Base-by-base conservation (phyloP, 768 basidiomycete species). In the Erythrobasidium yunnanense region DNA sequence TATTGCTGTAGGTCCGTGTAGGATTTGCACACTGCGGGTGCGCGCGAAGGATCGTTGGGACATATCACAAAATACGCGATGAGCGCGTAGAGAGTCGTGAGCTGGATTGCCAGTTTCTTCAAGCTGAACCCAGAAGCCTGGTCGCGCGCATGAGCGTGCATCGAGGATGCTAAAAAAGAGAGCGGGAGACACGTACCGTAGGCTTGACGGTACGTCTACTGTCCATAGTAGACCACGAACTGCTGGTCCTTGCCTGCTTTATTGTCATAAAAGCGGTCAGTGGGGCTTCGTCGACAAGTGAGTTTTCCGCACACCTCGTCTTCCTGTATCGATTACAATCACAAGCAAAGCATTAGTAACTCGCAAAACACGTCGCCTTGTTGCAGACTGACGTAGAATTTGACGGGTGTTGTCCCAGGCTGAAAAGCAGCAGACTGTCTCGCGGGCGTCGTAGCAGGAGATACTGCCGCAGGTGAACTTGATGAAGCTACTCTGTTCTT, bases 11-110 rank as follows among this genome's bases (percentile, higher is more conserved):
- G 15, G 23, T 63, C 42, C n/a, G 7, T 32, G 30, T 27, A 63
- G 5, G 60, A 63, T 30, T 63, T 45, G 46, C 60, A 63, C 27
- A 63, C 60, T n/a, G 60, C 60, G 2, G 60, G 60, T 8, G 60
- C 60, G 32, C 60, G 45, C 17, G 60, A 63, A 30, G 60, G 60
- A 23, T 63, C 60, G 49, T 51, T 63, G 2, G 60, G 60, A 27
- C 60, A 63, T 46, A 63, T 63, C 27, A 63, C 32, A 25, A 63
- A 29, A 34, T 63, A 63, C 47, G 60, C 60, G 11, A 63, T 51
- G n/a, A 63, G n/a, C 13, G 60, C 46, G 33, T 63, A 63, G 5
- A 51, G 25, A 6, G 49, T 49, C 15, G 49, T 49, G 47, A 63
- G 60, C 23, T 51, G 60, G 5, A 47, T 25, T 27, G 60, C 60